These are phyloP conservation scores for Ustilago sp. DNA, from an alignment of 1,284 basidiomycete genomes.

Conservation along the genomic window DNA sequence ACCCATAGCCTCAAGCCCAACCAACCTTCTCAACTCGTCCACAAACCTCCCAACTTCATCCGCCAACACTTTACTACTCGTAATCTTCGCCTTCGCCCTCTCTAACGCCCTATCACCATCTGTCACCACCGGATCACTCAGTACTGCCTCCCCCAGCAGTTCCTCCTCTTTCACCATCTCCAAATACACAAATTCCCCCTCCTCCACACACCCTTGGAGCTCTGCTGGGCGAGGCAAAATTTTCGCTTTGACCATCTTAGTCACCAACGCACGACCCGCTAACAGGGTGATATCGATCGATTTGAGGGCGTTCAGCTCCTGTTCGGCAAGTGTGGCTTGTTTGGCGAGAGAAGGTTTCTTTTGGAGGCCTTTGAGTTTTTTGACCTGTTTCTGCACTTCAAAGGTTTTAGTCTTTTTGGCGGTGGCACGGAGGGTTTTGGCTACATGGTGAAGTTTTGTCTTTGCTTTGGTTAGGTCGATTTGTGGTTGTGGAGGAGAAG, in stretches of 20 bases:
- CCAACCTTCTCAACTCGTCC: slow-evolving; percentile 68
- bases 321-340: slow-evolving; percentile 70
- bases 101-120: slow-evolving; percentile 70
- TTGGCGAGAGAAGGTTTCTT: slow-evolving; percentile 66
- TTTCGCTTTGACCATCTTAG: slow-evolving; percentile 61
- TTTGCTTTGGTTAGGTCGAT: slow-evolving; percentile 34
- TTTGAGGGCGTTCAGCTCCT: slow-evolving; percentile 79
- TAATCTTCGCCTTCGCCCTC: slow-evolving; percentile 79
- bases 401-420: slow-evolving; percentile 85
- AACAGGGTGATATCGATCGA: slow-evolving; percentile 69
- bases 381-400: slow-evolving; percentile 84
- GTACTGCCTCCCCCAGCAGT: slow-evolving; percentile 55
- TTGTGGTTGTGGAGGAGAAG: background rate
- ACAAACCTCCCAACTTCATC: slow-evolving; percentile 75
- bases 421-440: slow-evolving; percentile 77
- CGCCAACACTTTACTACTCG: slow-evolving; percentile 81
- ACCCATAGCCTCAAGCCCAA: slow-evolving; percentile 21
- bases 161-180: slow-evolving; percentile 52
- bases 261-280: slow-evolving; percentile 47
- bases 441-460: slow-evolving; percentile 73
- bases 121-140: slow-evolving; percentile 19
- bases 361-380: slow-evolving; percentile 80
- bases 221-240: slow-evolving; percentile 38
- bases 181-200: slow-evolving; percentile 14
- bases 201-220: background rate